Evolutionary conservation across 306 rosid species (phyloP), one percentile per base, ranked within the genome.

Genomic region (Castanea sativa): DNA sequence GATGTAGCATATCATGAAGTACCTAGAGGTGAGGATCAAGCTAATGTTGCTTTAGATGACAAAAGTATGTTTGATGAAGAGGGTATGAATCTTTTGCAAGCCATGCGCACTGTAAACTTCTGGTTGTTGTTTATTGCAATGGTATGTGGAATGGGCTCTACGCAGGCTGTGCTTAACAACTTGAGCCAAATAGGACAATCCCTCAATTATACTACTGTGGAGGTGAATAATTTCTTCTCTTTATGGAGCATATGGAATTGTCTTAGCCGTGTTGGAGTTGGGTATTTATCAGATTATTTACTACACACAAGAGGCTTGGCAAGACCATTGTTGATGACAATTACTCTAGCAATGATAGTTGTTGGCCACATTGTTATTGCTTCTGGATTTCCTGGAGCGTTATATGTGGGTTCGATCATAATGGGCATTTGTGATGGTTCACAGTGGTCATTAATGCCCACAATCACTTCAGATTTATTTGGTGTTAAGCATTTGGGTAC

Each of bases 221-320:
- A 90, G 86, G 86, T 91, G 16, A 81, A 79, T 32, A 88, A 88
- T 15, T 79, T 94, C 74, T 95, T 94, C 32, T 91, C 97, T 27
- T 41, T 94, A 3, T 94, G 97, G 99, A 92, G 97, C 73, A 90
- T 92, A 88, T 94, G 99, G 99, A 94, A 90, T 68, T 94, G 92
- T 76, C 90, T 94, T 0, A 97, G 99, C 55, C 94, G 99, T 55
- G 87, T 94, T 27, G 97, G 97, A 63, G 97, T 90, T 5, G 99
- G 99, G 0, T 94, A 85, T 65, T 33, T 88, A 41, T 95, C 99
- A 0, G 99, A 95, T 84, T 89, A 80, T 60, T 79, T 95, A 59
- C 86, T 91, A 67, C 98, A 90, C 59, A 79, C 55, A 38, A 81
- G 78, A 77, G 93, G 97, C 25, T 95, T 88, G 92, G 89, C 92